Conservation (phyloP, 1,284 basidiomycete species). For the Afroboletus lepidellus region DNA sequence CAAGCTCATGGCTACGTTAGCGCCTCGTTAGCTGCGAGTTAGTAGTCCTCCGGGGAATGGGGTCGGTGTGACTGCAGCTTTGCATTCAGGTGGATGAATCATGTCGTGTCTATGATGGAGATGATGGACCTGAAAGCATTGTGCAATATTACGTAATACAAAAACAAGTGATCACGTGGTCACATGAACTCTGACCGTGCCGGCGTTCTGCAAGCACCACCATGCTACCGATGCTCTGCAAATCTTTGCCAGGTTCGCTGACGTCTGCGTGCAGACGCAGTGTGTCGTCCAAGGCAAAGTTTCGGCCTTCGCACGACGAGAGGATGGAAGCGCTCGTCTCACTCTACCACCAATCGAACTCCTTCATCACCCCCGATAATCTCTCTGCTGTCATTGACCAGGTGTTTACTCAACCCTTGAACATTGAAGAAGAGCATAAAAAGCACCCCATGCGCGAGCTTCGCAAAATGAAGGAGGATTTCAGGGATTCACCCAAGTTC, state of each 20-base stretch:
- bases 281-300: conserved; percentile 21
- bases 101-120: not conserved
- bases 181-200: not conserved
- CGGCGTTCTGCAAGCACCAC: not conserved
- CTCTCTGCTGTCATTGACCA: conserved; percentile 61
- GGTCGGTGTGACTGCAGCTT: not conserved
- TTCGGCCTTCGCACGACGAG: conserved; percentile 32
- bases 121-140: not conserved
- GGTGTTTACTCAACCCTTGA: conserved; percentile 44
- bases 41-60: not conserved
- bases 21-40: not conserved
- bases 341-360: conserved; percentile 67
- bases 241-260: conserved; percentile 7
- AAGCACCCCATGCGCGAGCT: conserved; percentile 25
- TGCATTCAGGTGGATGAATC: not conserved
- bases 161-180: not conserved
- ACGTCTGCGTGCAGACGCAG: conserved; percentile 12
- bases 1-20: not conserved
- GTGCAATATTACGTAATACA: conserved; percentile 19
- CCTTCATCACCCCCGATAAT: conserved; percentile 68
- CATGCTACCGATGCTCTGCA: conserved; percentile 16
- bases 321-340: conserved; percentile 70
- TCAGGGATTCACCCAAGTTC: conserved; percentile 41
- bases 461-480: conserved; percentile 20
- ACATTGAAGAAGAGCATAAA: conserved; percentile 15